Evolutionary conservation across 352 stramenopile species (phyloP), one percentile per base, ranked within the genome.

Genomic region (Pythium aquatile): DNA sequence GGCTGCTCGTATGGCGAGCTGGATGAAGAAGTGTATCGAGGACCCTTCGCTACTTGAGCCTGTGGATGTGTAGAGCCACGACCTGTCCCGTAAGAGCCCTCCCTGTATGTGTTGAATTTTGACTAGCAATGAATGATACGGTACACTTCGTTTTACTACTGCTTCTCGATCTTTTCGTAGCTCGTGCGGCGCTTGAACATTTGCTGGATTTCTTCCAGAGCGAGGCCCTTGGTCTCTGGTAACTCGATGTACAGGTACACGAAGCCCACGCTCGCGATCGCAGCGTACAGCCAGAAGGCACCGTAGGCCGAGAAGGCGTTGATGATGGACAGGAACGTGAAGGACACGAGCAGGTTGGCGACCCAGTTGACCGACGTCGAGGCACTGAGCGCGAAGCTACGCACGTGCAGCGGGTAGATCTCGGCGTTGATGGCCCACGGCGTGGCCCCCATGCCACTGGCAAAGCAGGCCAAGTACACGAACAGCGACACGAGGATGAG

Each of bases 391-490:
- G 85, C 88, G 20, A 96, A 79, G 32, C 86, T 96, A 37, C 96
- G 91, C 20, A 90, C 85, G 35, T 86, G 76, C 8, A 96, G 74
- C 7, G 91, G 90, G 70, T 97, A 98, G 66, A 98, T 98, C 74
- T 98, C 96, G 32, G 88, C 85, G 69, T 98, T 97, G 63, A 99
- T 94, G 1, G 91, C 98, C 94, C 94, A 99, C 1, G 96, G 93
- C 75, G 98, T 90, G 32, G 78, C 88, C 5, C 86, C 85, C 83
- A 94, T 92, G 58, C 83, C 85, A 49, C 78, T 88, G 14, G 83
- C 85, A 59, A 94, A 94, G 57, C 72, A 91, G 4, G 83, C 83
- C 3, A 94, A 58, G 68, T 88, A 94, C 47, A 88, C 48, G 61
- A 94, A 92, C 17, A 94, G 64, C 54, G 76, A 65, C 11, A 76